Evolutionary conservation across 768 basidiomycete genomes (phyloP).

Genomic region (Podaxis sp.): DNA sequence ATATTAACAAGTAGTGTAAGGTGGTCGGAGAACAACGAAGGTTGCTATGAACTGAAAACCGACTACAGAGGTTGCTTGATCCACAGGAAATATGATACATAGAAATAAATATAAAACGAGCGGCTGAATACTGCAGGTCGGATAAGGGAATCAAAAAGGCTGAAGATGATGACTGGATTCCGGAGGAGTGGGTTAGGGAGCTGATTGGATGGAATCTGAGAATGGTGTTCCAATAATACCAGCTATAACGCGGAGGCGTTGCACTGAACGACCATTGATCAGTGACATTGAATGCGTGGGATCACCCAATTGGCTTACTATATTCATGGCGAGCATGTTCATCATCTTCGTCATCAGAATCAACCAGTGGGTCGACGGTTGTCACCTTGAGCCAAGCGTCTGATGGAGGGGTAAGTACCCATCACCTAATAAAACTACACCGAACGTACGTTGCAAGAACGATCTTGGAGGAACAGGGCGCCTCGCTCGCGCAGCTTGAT

Average conservation of each 20-base stretch:
- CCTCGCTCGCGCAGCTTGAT: conserved; percentile 18
- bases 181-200: not conserved
- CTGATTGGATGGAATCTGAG: conserved; percentile 2
- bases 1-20: not conserved
- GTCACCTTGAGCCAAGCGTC: conserved; percentile 73
- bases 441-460: conserved; percentile 65
- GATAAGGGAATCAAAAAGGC: not conserved
- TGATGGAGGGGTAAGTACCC: conserved; percentile 25
- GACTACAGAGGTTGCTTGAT: not conserved
- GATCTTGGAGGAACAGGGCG: conserved; percentile 37
- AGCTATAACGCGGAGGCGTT: conserved; percentile 13
- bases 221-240: conserved; percentile 3
- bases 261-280: not conserved
- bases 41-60: too few relatives aligned
- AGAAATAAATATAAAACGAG: conserved; percentile 8
- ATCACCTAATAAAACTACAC: conserved; percentile 1
- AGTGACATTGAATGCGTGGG: not conserved
- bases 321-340: conserved; percentile 67
- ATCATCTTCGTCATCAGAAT: conserved; percentile 76
- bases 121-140: not conserved
- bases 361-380: conserved; percentile 67
- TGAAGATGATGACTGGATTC: not conserved
- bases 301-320: conserved; percentile 37
- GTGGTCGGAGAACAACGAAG: not conserved
- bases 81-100: conserved; percentile 4